Conservation (phyloP, 805 yeast species). For the Sugiyamaella qingdaonensis region DNA sequence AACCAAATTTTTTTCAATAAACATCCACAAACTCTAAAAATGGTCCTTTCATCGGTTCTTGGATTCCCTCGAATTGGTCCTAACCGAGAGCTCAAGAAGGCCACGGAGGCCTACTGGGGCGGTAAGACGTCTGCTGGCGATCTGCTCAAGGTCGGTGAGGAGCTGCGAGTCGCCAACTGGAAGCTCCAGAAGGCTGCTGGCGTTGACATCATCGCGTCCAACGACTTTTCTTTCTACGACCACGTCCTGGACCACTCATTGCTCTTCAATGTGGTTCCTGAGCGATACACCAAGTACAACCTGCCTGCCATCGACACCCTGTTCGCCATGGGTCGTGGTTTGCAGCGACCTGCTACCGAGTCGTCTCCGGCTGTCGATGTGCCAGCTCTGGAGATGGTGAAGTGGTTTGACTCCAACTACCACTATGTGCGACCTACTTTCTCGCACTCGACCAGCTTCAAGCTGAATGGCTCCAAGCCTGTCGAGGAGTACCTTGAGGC, state of each 20-base stretch:
- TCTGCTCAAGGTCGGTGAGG: constrained; percentile 87
- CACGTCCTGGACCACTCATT: constrained; percentile 91
- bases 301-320: constrained; percentile 85
- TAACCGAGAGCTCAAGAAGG: constrained; percentile 98
- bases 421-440: constrained; percentile 99
- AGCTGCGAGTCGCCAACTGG: constrained; percentile 95
- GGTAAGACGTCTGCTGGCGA: constrained; percentile 89
- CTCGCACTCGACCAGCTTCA: constrained; percentile 90
- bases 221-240: constrained; percentile 97
- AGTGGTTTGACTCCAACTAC: constrained; percentile 99
- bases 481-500: constrained; percentile 98
- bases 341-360: constrained; percentile 93
- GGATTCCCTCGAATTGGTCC: constrained; percentile 99
- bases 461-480: constrained; percentile 94
- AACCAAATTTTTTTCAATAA: background rate
- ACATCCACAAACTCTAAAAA: constrained; percentile 28
- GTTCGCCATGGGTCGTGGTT: constrained; percentile 99
- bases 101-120: constrained; percentile 98
- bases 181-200: constrained; percentile 95
- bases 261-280: constrained; percentile 93
- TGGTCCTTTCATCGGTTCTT: constrained; percentile 96
- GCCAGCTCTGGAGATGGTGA: constrained; percentile 97
- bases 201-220: constrained; percentile 94
- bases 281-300: constrained; percentile 89
- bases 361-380: constrained; percentile 89